Evolutionary conservation across 2,329 filamentous ascomycete genomes (phyloP), one percentile per base, ranked within the genome.

Genomic region (Chaetomium sp.): DNA sequence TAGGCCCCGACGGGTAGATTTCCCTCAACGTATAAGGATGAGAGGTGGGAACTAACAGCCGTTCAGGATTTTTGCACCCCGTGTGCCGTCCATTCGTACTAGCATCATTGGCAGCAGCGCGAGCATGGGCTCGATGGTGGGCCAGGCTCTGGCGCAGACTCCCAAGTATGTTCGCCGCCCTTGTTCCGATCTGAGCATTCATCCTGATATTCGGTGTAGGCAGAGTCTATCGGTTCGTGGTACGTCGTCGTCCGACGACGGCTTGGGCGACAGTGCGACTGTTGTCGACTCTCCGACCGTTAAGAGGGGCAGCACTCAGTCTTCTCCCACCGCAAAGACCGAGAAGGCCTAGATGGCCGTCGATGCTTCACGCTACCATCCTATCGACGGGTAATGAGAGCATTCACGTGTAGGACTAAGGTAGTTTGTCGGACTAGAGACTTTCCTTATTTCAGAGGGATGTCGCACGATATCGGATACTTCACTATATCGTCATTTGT

Each of bases 261-360:
- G 69, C 49, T 71, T 73, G 42, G 76, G 71, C 56, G 79, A 82
- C 64, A 76, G 75, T 57, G 74, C 76, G 55, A 81, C 79, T n/a
- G 74, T 82, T 58, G 74, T 78, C 48, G 77, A 81, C 59, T 74
- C 74, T 54, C 73, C 72, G 51, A 69, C 72, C 53, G 67, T 69
- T 52, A 73, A 72, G 53, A 69, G 71, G 53, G 72, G 72, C 60
- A 77, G 74, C 65, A 72, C 74, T 61, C 70, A 76, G 60, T 76
- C 75, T 33, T 81, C 79, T 44, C 79, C 79, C 33, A 78, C 78
- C 63, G 69, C 71, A 63, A 74, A 76, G 58, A 66, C 71, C 63
- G 72, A 72, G 64, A 71, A 72, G 64, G 64, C 68, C 50, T 73
- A 68, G 62, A 57, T 58, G 56, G 52, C 34, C 49, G 59, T 57